These are phyloP conservation scores for Fibroporia radiculosa DNA, from an alignment of 768 basidiomycete genomes.

Conservation along the genomic window DNA sequence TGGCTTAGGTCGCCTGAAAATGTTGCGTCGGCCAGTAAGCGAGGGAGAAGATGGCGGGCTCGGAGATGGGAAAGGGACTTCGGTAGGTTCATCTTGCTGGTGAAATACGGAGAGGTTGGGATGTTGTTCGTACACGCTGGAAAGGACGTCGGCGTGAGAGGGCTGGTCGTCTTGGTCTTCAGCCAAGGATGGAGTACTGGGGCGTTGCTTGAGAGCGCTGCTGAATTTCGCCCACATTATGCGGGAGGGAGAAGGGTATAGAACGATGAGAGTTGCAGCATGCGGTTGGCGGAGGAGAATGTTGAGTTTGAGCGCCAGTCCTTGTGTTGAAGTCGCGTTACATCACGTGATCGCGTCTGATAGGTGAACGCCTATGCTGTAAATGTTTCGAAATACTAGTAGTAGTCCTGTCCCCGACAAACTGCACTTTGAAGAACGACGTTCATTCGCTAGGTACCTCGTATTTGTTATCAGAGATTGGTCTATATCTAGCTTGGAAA, in stretches of 20 bases:
- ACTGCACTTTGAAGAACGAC: too few relatives aligned
- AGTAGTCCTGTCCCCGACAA: too few relatives aligned
- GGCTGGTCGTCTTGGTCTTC: conserved; percentile 14
- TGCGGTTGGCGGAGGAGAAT: not conserved
- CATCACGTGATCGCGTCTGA: too few relatives aligned
- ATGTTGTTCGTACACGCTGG: conserved; percentile 50
- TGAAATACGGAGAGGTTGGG: conserved; percentile 56
- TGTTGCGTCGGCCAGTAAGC: conserved; percentile 33
- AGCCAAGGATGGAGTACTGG: conserved; percentile 12
- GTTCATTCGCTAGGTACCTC: too few relatives aligned
- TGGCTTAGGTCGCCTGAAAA: conserved; percentile 49
- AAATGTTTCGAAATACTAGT: too few relatives aligned
- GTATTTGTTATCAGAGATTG: too few relatives aligned
- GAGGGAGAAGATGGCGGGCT: conserved; percentile 45
- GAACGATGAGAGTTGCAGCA: not conserved
- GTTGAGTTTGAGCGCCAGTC: too few relatives aligned
- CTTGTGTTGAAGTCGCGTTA: too few relatives aligned
- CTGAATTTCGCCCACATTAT: conserved; percentile 59
- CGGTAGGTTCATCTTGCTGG: conserved; percentile 24
- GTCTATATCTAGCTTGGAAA: too few relatives aligned
- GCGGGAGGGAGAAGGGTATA: too few relatives aligned
- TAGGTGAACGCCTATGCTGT: too few relatives aligned
- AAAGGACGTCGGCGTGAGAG: conserved; percentile 32
- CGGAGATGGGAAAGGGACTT: conserved; percentile 24
- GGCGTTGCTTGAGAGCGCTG: conserved; percentile 41